phyloP scores from a whole-genome alignment of 202 grass and related monocot genomes.

The Carex sylvatica region DNA sequence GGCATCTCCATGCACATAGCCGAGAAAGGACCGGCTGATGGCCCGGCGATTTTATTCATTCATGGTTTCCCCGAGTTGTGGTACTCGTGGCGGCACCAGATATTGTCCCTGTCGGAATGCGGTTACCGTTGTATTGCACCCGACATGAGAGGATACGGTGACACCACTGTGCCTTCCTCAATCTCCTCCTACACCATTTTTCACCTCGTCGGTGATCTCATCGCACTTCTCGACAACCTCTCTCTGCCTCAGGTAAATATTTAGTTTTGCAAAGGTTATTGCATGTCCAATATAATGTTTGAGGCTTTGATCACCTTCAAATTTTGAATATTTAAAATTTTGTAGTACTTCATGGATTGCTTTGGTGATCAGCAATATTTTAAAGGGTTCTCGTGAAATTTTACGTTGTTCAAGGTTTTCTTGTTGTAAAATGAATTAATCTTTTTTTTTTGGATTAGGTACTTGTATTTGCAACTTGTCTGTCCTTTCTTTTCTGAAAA shows the following conservation, averaged over 20 bases:
- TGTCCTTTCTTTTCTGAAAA: neutral
- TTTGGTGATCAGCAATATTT: neutral
- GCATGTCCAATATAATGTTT: neutral
- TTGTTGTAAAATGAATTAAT: neutral
- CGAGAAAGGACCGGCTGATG: neutral
- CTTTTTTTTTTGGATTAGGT: neutral
- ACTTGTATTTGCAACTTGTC: neutral
- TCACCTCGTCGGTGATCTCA: slow-evolving; percentile 2
- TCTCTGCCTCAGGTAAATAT: neutral
- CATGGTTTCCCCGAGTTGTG: neutral
- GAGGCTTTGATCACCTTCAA: neutral
- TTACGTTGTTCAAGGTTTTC: neutral
- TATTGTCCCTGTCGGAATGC: neutral
- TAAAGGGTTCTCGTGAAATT: neutral
- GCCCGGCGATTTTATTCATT: neutral
- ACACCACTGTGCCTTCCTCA: neutral
- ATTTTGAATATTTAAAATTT: neutral
- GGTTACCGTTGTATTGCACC: neutral
- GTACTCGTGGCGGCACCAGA: slow-evolving; percentile 13
- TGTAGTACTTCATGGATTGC: too few relatives aligned
- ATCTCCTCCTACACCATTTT: neutral
- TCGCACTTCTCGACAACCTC: neutral
- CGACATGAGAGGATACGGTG: neutral
- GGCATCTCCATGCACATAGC: slow-evolving; percentile 8
- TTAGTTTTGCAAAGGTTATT: too few relatives aligned